Base-by-base conservation (phyloP, 179 eudicot genomes). In the Beta corolliflora region DNA sequence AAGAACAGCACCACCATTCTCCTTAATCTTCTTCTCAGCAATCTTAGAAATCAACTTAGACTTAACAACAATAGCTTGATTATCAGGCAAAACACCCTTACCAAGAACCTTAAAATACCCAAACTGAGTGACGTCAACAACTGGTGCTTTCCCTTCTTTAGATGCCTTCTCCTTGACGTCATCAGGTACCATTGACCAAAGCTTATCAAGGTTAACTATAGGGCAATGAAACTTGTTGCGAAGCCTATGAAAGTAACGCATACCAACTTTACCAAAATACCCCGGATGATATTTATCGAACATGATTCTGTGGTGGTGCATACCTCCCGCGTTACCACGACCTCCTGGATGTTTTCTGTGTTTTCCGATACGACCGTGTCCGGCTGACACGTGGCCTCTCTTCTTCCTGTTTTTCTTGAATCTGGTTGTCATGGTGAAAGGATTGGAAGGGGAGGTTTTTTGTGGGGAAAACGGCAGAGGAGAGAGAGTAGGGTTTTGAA, bases 261-360 rank as follows among this genome's bases (percentile, higher is more conserved):
- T 90, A 52, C 93, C 93, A 11, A 90, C 93, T 48, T 90, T 90
- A 0, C 93, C 93, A 77, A 91, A 91, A 79, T 89, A 91, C 0
- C 93, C 93, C 0, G 93, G 93, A 78, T 91, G 93, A 82, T 91
- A 91, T 81, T 91, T 91, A 89, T 91, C 93, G 88, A 91, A 87
- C 31, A 91, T 82, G 81, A 91, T 91, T 2, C 93, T 83, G 86
- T 91, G 93, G 76, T 91, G 93, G 81, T 91, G 93, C 91, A 91
- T 86, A 7, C 93, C 93, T 67, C 93, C 93, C 48, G 93, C 93
- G 84, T 91, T 91, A 13, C 93, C 93, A 1, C 93, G 82, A 2
- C 93, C 93, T 36, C 93, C 91, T 14, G 93, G 93, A 86, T 91
- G 93, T 82, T 89, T 89, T 0, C 92, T 66, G 85, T 89, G 92